Evolutionary conservation across 306 rosid species (phyloP), one percentile per base, ranked within the genome.

Genomic region (Oxytropis ochrocephala): DNA sequence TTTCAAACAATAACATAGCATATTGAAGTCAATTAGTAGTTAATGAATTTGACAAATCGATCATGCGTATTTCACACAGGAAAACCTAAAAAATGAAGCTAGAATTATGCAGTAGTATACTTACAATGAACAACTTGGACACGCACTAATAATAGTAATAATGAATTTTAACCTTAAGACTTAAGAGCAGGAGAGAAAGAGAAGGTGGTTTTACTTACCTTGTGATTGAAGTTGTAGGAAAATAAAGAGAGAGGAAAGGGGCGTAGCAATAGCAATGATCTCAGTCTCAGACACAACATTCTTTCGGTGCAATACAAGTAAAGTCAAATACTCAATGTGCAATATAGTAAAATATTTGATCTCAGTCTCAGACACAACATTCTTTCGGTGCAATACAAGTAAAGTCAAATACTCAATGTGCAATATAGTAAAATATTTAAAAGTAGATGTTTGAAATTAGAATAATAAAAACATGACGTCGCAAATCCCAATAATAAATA

Each of bases 191-290:
- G 8, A 67, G 36, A 66, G 32, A 7, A 35, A 39, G 5, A 63
- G 57, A 60, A 44, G 2, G 27, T 52, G 46, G 11, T 17, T 47
- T 21, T 38, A 35, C 7, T 36, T 18, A 51, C 64, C 76, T 43
- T 33, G 82, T n/a, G 43, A 36, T 43, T 8, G 61, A 8, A 2
- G 49, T 70, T 44, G 76, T 4, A 17, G 78, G 46, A 24, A 47
- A 59, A 51, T 14, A 60, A 42, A 16, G 62, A 60, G 49, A 60
- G 5, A 5, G 21, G 5, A 52, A 74, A 60, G n/a, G 44, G 65
- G 35, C 36, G 10, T 4, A 39, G 11, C 16, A 27, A 12, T 54
- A 55, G n/a, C n/a, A n/a, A n/a, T n/a, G n/a, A n/a, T n/a, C n/a
- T n/a, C n/a, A n/a, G 43, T 42, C 42, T 73, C 0, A 19, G 44